Conservation (phyloP, 495 filamentous ascomycete species). For the Bathelium albidoporum region DNA sequence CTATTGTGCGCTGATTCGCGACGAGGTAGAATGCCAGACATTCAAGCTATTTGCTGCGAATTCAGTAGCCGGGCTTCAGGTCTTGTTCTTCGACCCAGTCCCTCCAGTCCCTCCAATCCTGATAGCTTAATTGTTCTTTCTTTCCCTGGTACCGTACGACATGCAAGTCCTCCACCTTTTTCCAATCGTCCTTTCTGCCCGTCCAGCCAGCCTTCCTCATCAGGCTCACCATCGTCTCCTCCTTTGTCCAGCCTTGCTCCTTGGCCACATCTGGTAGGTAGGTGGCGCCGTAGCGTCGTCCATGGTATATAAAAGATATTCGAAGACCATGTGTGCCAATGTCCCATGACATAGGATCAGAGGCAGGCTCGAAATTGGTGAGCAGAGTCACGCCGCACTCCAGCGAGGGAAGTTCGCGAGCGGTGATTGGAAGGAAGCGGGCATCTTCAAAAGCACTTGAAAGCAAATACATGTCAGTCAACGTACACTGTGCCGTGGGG, state of each 20-base stretch:
- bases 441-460: constrained; percentile 71
- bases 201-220: constrained; percentile 93
- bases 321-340: constrained; percentile 74
- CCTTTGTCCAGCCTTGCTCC: constrained; percentile 93
- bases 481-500: neutral
- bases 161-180: constrained; percentile 56
- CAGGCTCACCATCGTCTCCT: constrained; percentile 77
- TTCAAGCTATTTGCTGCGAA: neutral
- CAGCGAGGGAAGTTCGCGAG: constrained; percentile 52
- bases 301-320: constrained; percentile 33
- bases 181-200: constrained; percentile 59
- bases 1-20: neutral
- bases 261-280: constrained; percentile 86
- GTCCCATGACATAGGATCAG: constrained; percentile 71
- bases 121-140: constrained; percentile 57
- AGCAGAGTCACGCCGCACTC: constrained; percentile 36
- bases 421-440: constrained; percentile 67
- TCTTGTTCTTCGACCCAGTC: constrained; percentile 48
- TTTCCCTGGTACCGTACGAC: constrained; percentile 74
- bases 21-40: neutral
- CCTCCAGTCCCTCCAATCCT: constrained; percentile 66
- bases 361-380: constrained; percentile 35
- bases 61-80: neutral
- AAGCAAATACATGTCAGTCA: constrained; percentile 7
- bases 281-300: constrained; percentile 47